phyloP scores from a whole-genome alignment of 2,329 filamentous ascomycete species.

The Aquanectria penicillioides region DNA sequence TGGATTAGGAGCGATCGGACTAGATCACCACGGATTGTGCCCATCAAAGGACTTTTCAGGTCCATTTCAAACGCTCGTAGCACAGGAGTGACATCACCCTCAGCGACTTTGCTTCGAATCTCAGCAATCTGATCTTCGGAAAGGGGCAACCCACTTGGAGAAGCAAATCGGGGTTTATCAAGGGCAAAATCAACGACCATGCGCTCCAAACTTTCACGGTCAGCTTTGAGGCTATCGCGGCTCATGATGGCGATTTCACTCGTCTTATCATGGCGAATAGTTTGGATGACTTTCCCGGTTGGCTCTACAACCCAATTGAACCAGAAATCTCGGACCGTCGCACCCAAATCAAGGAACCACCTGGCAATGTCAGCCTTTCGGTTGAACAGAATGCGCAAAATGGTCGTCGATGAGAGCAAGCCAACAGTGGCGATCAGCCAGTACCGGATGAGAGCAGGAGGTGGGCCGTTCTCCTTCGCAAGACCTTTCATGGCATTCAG shows the following conservation, averaged over 20 bases:
- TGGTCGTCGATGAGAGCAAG: conserved; percentile 84
- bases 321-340: conserved; percentile 89
- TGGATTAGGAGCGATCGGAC: conserved; percentile 93
- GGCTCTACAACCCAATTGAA: conserved; percentile 95
- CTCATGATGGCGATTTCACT: conserved; percentile 98
- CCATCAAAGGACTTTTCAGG: conserved; percentile 81
- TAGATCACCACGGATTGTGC: conserved; percentile 86
- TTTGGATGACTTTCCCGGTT: conserved; percentile 82
- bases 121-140: conserved; percentile 76
- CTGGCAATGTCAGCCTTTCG: conserved; percentile 79
- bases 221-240: conserved; percentile 87
- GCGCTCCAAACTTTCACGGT: conserved; percentile 90
- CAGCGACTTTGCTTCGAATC: conserved; percentile 82
- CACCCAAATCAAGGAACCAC: conserved; percentile 83
- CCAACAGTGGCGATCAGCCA: conserved; percentile 82
- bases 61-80: conserved; percentile 92
- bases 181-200: conserved; percentile 98
- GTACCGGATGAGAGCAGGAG: conserved; percentile 80
- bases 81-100: conserved; percentile 93
- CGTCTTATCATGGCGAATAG: conserved; percentile 90
- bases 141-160: conserved; percentile 58
- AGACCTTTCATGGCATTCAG: conserved; percentile 63
- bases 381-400: conserved; percentile 81
- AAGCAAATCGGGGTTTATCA: conserved; percentile 76
- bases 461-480: conserved; percentile 76